Evolutionary conservation across 139 green algal species (phyloP).

Genomic region (Chlorokybus atmophyticus): DNA sequence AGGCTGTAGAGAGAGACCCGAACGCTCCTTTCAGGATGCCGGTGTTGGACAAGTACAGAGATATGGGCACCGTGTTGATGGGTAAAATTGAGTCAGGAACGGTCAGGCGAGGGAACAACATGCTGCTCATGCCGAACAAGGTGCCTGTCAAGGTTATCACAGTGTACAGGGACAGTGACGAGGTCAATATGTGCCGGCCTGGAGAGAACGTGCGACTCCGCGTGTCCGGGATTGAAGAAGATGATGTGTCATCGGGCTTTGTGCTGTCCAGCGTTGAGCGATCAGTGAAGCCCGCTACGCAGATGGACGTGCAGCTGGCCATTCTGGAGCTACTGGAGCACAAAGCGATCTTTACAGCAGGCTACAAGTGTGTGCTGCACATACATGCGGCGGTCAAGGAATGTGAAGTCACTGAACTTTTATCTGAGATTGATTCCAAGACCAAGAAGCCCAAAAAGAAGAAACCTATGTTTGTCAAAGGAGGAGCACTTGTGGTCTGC

Average conservation of each 20-base stretch:
- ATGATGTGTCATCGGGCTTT: conserved; percentile 80
- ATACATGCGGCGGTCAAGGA: conserved; percentile 61
- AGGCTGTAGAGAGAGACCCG: conserved; percentile 36
- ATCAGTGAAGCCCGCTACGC: conserved; percentile 42
- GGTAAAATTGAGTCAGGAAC: conserved; percentile 88
- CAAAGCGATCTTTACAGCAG: conserved; percentile 86
- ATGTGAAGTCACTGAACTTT: conserved; percentile 80
- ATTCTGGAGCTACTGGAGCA: conserved; percentile 82
- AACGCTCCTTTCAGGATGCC: conserved; percentile 51
- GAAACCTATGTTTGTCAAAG: conserved; percentile 39
- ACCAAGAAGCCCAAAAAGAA: conserved; percentile 43
- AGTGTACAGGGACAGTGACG: conserved; percentile 81
- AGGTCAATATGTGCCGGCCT: conserved; percentile 50
- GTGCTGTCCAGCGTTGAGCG: conserved; percentile 56
- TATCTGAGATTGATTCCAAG: conserved; percentile 40
- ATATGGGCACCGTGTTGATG: conserved; percentile 97
- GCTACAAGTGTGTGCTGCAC: conserved; percentile 49
- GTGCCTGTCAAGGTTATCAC: conserved; percentile 65
- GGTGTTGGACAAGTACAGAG: conserved; percentile 90
- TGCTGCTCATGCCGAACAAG: conserved; percentile 93
- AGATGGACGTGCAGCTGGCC: conserved; percentile 73
- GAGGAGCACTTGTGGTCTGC: conserved; percentile 24
- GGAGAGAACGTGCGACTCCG: conserved; percentile 41
- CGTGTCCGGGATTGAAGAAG: conserved; percentile 57
- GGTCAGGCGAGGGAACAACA: conserved; percentile 55